These are phyloP conservation scores for Hemileccinum impolitum DNA, from an alignment of 768 basidiomycete species.

Conservation along the genomic window DNA sequence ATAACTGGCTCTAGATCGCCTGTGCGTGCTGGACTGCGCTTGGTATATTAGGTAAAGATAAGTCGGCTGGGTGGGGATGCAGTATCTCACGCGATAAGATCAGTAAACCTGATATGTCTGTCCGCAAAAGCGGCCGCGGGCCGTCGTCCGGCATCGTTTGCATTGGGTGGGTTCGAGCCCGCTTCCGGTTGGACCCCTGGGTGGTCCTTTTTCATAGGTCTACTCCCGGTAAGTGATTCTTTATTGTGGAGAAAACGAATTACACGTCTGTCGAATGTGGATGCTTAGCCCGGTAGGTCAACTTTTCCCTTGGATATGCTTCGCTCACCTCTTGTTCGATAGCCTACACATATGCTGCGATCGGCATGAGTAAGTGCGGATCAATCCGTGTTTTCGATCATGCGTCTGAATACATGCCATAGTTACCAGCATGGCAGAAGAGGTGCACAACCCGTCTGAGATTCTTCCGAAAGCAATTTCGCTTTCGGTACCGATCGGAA, in stretches of 20 bases:
- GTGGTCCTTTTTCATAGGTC: conserved; percentile 67
- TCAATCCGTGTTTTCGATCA: background rate
- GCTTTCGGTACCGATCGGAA: conserved; percentile 51
- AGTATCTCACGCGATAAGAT: conserved; percentile 13
- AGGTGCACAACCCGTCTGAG: conserved; percentile 54
- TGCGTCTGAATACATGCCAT: conserved; percentile 1
- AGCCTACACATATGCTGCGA: conserved; percentile 56
- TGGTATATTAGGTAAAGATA: conserved; percentile 45
- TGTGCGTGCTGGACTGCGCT: conserved; percentile 63
- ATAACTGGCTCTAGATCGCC: conserved; percentile 39
- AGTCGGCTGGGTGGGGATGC: background rate
- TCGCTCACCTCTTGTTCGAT: conserved; percentile 16
- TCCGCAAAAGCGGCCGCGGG: conserved; percentile 57
- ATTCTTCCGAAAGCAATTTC: conserved; percentile 55
- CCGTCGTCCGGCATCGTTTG: conserved; percentile 52
- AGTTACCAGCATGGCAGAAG: conserved; percentile 68
- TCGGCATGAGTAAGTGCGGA: conserved; percentile 53
- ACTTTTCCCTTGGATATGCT: background rate
- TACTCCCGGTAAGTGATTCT: conserved; percentile 45
- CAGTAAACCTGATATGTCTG: conserved; percentile 54
- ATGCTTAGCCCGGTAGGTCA: conserved; percentile 27
- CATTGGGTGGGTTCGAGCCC: conserved; percentile 59
- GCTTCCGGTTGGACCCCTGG: conserved; percentile 65
- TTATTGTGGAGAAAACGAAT: background rate
- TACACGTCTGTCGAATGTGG: background rate